A percentile compares a stretch with the other conserved stretches of the same genome.
Conservation (phyloP, 495 filamentous ascomycete species). For the Annulohypoxylon bovei region DNA sequence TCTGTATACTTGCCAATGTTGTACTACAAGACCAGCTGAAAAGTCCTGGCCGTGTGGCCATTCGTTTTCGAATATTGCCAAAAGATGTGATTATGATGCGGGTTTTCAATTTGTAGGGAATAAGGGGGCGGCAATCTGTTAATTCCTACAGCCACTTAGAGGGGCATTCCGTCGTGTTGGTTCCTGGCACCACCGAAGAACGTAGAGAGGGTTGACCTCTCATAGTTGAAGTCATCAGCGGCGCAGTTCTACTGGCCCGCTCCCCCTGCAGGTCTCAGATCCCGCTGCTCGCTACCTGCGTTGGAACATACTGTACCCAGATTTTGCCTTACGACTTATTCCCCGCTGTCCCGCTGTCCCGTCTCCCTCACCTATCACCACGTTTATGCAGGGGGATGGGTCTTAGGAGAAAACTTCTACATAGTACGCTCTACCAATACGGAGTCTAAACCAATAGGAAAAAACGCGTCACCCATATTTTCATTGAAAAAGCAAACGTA, state of each 20-base stretch:
- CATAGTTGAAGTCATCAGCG: constrained; percentile 21
- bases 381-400: constrained; percentile 26
- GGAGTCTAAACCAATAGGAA: constrained; percentile 12
- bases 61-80: constrained; percentile 25
- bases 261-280: constrained; percentile 37
- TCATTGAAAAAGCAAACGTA: neutral
- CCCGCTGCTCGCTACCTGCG: constrained; percentile 13
- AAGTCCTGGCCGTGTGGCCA: constrained; percentile 12
- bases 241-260: constrained; percentile 31
- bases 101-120: constrained; percentile 11
- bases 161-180: constrained; percentile 21
- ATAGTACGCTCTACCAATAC: constrained; percentile 14
- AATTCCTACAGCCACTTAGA: constrained; percentile 29
- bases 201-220: constrained; percentile 25
- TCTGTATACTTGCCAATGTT: neutral
- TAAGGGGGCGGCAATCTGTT: constrained; percentile 15
- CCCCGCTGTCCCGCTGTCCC: constrained; percentile 24
- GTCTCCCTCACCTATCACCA: constrained; percentile 30
- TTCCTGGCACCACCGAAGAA: constrained; percentile 12
- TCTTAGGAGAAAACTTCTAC: constrained; percentile 2
- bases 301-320: constrained; percentile 13
- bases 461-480: constrained; percentile 18
- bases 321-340: constrained; percentile 30
- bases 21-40: constrained; percentile 33
- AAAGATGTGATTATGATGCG: constrained; percentile 16